Evolutionary conservation across 768 basidiomycete species (phyloP).

Genomic region (Termitomyces sp.): DNA sequence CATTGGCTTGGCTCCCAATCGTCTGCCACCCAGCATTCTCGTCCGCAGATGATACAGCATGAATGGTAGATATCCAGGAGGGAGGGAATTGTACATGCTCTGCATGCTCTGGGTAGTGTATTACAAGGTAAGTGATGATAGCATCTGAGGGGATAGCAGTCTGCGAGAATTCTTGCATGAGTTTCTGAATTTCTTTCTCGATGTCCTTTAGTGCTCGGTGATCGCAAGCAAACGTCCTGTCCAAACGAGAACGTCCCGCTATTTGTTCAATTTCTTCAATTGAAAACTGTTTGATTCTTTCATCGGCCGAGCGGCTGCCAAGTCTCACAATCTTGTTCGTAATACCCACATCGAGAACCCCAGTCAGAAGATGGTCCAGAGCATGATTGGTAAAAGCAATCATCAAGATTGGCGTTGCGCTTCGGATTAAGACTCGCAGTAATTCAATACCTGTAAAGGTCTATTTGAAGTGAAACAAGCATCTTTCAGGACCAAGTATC

Average conservation of each 20-base stretch:
- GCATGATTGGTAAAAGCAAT: slow-evolving; percentile 77
- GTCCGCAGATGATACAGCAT: slow-evolving; percentile 4
- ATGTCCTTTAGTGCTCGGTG: slow-evolving; percentile 36
- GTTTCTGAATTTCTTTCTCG: slow-evolving; percentile 38
- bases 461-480: slow-evolving; percentile 24
- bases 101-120: slow-evolving; percentile 44
- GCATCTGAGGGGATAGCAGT: slow-evolving; percentile 29
- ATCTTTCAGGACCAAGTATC: not conserved
- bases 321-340: slow-evolving; percentile 62
- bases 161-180: slow-evolving; percentile 39
- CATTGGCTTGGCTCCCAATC: slow-evolving; percentile 20
- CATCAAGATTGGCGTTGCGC: slow-evolving; percentile 45
- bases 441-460: slow-evolving; percentile 68
- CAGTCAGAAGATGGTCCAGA: slow-evolving; percentile 64
- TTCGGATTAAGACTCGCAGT: slow-evolving; percentile 55
- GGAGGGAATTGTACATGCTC: slow-evolving; percentile 39
- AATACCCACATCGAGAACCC: slow-evolving; percentile 60
- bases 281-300: slow-evolving; percentile 54
- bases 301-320: slow-evolving; percentile 59
- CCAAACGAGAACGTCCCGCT: slow-evolving; percentile 34
- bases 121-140: slow-evolving; percentile 35
- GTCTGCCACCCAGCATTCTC: slow-evolving; percentile 28
- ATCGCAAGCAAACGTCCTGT: slow-evolving; percentile 26
- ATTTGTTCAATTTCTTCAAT: slow-evolving; percentile 54
- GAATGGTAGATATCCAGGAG: slow-evolving; percentile 34